These are phyloP conservation scores for Penicillium bovifimosum DNA, from an alignment of 495 filamentous ascomycete genomes.

Conservation along the genomic window DNA sequence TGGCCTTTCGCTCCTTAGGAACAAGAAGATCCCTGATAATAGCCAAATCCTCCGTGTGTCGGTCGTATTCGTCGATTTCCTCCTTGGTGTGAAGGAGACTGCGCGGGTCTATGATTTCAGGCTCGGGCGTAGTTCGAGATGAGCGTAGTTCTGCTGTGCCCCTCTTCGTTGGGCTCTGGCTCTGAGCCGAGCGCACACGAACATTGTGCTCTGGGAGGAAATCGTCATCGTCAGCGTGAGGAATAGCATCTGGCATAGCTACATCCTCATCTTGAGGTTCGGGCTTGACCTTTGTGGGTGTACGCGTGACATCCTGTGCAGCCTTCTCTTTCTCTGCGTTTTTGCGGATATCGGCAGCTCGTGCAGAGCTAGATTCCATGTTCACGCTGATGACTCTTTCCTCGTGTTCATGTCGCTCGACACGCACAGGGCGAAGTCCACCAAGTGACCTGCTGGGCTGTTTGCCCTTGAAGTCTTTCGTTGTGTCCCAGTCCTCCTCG, in stretches of 20 bases:
- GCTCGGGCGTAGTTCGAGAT: slow-evolving; percentile 1
- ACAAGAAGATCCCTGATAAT: slow-evolving; percentile 33
- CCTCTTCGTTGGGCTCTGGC: slow-evolving; percentile 7
- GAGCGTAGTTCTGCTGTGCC: neutral
- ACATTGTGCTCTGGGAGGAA: slow-evolving; percentile 35
- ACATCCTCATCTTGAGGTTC: slow-evolving; percentile 43
- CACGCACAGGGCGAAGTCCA: slow-evolving; percentile 41
- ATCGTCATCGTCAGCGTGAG: slow-evolving; percentile 33
- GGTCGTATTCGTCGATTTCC: slow-evolving; percentile 44
- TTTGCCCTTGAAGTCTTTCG: slow-evolving; percentile 30
- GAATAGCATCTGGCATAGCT: slow-evolving; percentile 31
- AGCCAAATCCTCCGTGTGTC: slow-evolving; percentile 38
- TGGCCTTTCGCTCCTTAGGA: slow-evolving; percentile 18
- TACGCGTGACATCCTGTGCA: slow-evolving; percentile 21
- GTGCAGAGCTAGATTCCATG: slow-evolving; percentile 47
- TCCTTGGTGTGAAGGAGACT: slow-evolving; percentile 40
- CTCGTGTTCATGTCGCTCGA: slow-evolving; percentile 47
- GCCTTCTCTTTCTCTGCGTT: slow-evolving; percentile 31
- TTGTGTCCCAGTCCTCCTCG: slow-evolving; percentile 25
- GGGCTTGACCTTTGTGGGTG: slow-evolving; percentile 30
- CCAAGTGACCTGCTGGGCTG: slow-evolving; percentile 28
- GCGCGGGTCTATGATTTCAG: slow-evolving; percentile 26
- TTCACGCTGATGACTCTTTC: slow-evolving; percentile 46
- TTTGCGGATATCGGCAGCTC: slow-evolving; percentile 37
- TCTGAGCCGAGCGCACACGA: slow-evolving; percentile 28